Evolutionary conservation across 2,329 filamentous ascomycete genomes (phyloP).

Genomic region (Calonectria pteridis): DNA sequence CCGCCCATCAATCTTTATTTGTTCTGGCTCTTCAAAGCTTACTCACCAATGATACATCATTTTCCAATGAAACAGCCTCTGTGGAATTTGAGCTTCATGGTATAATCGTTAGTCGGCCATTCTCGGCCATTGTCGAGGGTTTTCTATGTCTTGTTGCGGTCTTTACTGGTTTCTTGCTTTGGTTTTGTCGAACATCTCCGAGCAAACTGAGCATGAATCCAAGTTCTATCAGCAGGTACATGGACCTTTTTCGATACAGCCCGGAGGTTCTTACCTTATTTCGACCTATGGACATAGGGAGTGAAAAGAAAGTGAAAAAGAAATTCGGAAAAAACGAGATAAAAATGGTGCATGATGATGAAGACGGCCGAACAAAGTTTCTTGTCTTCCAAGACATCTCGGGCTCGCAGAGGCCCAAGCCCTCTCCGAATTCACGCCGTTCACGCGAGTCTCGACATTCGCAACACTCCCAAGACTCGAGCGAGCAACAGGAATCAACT

Average conservation of each 20-base stretch:
- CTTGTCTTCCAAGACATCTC: not conserved
- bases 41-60: slow-evolving; percentile 30
- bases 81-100: slow-evolving; percentile 40
- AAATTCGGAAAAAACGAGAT: slow-evolving; percentile 31
- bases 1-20: slow-evolving; percentile 49
- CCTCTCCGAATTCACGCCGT: not conserved
- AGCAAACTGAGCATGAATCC: slow-evolving; percentile 44
- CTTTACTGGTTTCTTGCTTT: slow-evolving; percentile 38
- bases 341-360: slow-evolving; percentile 12
- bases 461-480: not conserved
- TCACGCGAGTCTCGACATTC: not conserved
- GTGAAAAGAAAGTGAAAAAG: slow-evolving; percentile 23
- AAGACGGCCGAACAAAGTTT: not conserved
- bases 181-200: not conserved
- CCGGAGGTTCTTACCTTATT: slow-evolving; percentile 16
- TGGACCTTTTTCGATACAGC: slow-evolving; percentile 37
- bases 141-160: slow-evolving; percentile 41
- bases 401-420: not conserved
- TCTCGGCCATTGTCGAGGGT: slow-evolving; percentile 47
- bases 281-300: slow-evolving; percentile 14
- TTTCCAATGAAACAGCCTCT: slow-evolving; percentile 13
- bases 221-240: slow-evolving; percentile 38
- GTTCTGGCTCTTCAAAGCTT: slow-evolving; percentile 38
- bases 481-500: not conserved
- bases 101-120: slow-evolving; percentile 48